These are phyloP conservation scores for Aquilaria malaccensis DNA, from an alignment of 345 rosid species.

Conservation along the genomic window DNA sequence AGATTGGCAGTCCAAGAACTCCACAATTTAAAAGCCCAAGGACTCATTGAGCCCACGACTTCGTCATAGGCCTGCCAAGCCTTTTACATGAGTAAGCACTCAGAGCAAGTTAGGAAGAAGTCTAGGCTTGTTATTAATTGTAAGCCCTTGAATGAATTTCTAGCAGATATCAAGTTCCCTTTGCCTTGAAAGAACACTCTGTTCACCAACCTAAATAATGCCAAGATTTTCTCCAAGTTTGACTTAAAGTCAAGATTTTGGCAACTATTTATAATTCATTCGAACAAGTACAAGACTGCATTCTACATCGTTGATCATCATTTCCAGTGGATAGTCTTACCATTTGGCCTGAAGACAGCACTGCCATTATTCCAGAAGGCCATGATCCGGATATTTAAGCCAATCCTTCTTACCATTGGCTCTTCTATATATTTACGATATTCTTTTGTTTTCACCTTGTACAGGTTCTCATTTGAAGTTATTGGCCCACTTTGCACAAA, in stretches of 20 bases:
- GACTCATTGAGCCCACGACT: background rate
- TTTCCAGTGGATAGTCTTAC: background rate
- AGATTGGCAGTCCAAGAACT: background rate
- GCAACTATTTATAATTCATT: background rate
- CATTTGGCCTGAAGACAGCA: no score
- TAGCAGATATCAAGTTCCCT: background rate
- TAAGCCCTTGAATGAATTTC: background rate
- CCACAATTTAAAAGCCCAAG: background rate
- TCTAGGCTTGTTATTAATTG: background rate
- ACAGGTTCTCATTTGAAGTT: background rate
- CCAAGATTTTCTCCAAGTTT: background rate
- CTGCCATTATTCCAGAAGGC: no score
- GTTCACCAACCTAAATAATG: background rate
- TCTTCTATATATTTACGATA: background rate
- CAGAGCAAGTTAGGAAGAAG: background rate
- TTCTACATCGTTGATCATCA: background rate
- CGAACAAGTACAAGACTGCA: background rate
- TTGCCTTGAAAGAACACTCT: no score
- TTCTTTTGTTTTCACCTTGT: background rate
- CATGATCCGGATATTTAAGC: no score
- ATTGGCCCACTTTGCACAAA: background rate
- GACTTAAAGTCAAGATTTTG: background rate
- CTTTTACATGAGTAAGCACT: no score
- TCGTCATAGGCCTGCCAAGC: background rate
- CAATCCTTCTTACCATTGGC: background rate